These are phyloP conservation scores for Stagonosporopsis cucurbitacearum DNA, from an alignment of 2,329 filamentous ascomycete genomes.

Conservation along the genomic window DNA sequence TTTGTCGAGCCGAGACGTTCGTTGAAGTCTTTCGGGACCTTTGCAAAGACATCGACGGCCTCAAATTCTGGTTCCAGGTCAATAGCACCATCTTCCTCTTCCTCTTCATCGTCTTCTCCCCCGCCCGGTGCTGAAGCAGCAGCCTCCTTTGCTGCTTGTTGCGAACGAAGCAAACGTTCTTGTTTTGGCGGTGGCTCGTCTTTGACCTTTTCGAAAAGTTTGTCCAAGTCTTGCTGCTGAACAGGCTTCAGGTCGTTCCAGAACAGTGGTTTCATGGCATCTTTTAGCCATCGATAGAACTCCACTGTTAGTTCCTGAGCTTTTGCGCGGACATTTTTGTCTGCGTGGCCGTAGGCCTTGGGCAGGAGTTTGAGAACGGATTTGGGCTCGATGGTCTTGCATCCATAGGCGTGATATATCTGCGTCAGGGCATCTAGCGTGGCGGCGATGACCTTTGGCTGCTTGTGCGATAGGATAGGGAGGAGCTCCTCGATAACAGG, in stretches of 20 bases:
- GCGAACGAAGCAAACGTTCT: constrained; percentile 83
- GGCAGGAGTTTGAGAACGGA: constrained; percentile 85
- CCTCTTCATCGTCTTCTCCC: constrained; percentile 53
- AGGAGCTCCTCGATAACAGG: constrained; percentile 91
- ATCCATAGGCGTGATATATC: constrained; percentile 93
- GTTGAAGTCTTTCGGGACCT: constrained; percentile 80
- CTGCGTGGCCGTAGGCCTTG: constrained; percentile 91
- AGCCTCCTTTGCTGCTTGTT: constrained; percentile 82
- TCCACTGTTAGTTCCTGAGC: constrained; percentile 91
- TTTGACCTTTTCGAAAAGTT: constrained; percentile 92
- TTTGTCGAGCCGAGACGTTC: constrained; percentile 89
- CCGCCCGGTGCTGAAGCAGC: constrained; percentile 67
- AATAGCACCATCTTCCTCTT: constrained; percentile 71
- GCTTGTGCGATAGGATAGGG: constrained; percentile 82
- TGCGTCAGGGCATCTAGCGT: constrained; percentile 77
- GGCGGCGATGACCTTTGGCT: constrained; percentile 84
- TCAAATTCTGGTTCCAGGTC: constrained; percentile 72
- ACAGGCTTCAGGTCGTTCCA: constrained; percentile 95
- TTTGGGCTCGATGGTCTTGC: constrained; percentile 92
- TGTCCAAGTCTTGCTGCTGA: constrained; percentile 91
- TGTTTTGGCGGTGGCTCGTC: constrained; percentile 87
- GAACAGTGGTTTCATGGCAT: constrained; percentile 98
- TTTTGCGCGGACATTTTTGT: constrained; percentile 97
- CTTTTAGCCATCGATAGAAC: constrained; percentile 94
- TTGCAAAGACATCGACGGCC: constrained; percentile 83